Percentiles rank a stretch among this genome's conserved stretches.
These are phyloP conservation scores for Trifolium repens DNA, from an alignment of 306 rosid species.

Conservation along the genomic window DNA sequence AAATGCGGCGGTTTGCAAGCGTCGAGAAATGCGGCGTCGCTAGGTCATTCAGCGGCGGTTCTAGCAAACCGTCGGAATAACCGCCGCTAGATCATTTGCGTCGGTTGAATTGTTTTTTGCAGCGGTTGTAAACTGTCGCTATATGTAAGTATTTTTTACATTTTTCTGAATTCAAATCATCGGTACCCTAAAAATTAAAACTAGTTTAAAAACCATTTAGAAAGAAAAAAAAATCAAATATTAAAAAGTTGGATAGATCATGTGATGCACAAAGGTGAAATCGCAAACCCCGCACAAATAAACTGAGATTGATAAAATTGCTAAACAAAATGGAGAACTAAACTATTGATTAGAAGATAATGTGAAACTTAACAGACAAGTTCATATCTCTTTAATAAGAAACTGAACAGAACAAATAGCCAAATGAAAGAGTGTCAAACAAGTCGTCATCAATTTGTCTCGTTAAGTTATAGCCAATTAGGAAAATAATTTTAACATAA, in stretches of 20 bases:
- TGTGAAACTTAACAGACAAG: slow-evolving; percentile 4
- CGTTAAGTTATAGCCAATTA: slow-evolving; percentile 7
- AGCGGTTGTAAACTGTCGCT: no score
- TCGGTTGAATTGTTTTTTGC: no score
- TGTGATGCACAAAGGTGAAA: slow-evolving; percentile 87
- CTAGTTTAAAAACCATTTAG: slow-evolving; percentile 44
- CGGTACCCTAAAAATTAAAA: slow-evolving; percentile 74
- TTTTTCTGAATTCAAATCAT: no score
- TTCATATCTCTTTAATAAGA: slow-evolving; percentile 11
- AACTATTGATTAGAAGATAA: slow-evolving; percentile 3
- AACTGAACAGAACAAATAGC: slow-evolving; percentile 6
- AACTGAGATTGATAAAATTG: slow-evolving; percentile 12
- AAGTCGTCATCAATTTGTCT: slow-evolving; percentile 24
- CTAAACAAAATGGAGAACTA: slow-evolving; percentile 23
- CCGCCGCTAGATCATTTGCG: no score
- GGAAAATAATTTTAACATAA: slow-evolving; percentile 12
- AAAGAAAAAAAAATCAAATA: slow-evolving; percentile 48
- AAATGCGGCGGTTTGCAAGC: no score
- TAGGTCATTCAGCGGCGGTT: no score
- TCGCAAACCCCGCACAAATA: slow-evolving; percentile 85
- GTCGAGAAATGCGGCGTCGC: no score
- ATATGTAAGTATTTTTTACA: no score
- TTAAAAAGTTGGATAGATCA: slow-evolving; percentile 79
- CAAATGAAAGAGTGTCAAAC: slow-evolving; percentile 28
- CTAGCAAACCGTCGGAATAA: no score